Base-by-base conservation (phyloP, 2,329 filamentous ascomycete genomes). In the Ambrosiella xylebori region DNA sequence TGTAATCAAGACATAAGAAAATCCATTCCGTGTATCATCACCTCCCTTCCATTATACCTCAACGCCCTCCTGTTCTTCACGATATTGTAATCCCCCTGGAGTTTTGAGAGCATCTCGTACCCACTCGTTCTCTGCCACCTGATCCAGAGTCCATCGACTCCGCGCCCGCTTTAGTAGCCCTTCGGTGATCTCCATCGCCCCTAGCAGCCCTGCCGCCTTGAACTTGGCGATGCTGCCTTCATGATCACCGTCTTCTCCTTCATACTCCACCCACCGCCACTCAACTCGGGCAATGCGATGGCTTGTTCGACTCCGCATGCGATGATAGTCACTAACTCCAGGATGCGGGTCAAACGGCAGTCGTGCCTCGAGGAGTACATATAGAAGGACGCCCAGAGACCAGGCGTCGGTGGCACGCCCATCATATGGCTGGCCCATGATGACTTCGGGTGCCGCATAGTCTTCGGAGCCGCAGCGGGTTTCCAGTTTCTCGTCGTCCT, bases 391-490 rank as follows among this genome's bases (percentile, higher is more conserved):
- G 56, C 93, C 93, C 0, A 97, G 76, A 0, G 91, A 94, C 93
- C 93, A 98, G 8, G 88, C 89, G 67, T 98, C 93, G 0, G 86
- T 95, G 1, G 85, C 81, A 41, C 88, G 86, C 38, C 93, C 93
- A 67, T 97, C 90, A 67, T 98, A 98, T 7, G 88, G 82, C 66
- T 95, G 88, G 27, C 91, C 91, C 76, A 98, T 88, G 57, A 98
- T 84, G 51, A 98, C 89, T 68, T 98, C 93, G 0, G 93, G 93
- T 0, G 93, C 91, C 1, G 91, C 91, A 67, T 98, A 98, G 71
- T 98, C 93, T 70, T 97, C 93, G 45, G 87, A 95, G 38, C 93
- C 93, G 68, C 93, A 98, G 8, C 93, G 81, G 1, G 91, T 97
- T 61, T 87, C 87, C n/a, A 98, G 78, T 61, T 91, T 84, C 63